Percentiles rank a stretch among this genome's conserved stretches.
phyloP scores from a whole-genome alignment of 2,329 filamentous ascomycete genomes.

The Pseudophaeomoniella oleicola region DNA sequence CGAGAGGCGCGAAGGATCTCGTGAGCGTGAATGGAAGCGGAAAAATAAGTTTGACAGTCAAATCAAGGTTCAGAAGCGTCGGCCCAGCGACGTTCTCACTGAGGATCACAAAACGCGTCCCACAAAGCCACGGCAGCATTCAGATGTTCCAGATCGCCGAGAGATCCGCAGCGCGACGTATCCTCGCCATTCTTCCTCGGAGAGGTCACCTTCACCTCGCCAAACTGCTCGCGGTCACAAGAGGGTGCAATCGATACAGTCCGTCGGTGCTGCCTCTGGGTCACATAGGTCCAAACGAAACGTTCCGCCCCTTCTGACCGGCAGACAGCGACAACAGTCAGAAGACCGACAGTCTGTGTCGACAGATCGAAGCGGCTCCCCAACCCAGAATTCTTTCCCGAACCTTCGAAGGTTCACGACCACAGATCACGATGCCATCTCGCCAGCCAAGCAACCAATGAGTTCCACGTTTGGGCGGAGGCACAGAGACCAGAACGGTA shows the following conservation, averaged over 20 bases:
- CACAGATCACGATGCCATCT: slow-evolving; percentile 33
- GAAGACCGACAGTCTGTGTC: slow-evolving; percentile 29
- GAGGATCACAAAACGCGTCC: too few species aligned
- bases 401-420: slow-evolving; percentile 26
- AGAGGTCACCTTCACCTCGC: slow-evolving; percentile 14
- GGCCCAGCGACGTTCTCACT: neutral
- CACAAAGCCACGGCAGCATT: too few species aligned
- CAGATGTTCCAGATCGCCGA: slow-evolving; percentile 10
- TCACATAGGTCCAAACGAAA: slow-evolving; percentile 18
- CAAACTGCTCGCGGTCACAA: slow-evolving; percentile 10
- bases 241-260: slow-evolving; percentile 14
- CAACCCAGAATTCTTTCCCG: slow-evolving; percentile 21
- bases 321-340: slow-evolving; percentile 27
- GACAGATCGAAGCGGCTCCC: slow-evolving; percentile 29
- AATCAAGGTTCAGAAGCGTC: neutral
- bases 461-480: too few species aligned
- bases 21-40: neutral
- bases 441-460: slow-evolving; percentile 56
- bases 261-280: slow-evolving; percentile 8
- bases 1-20: neutral
- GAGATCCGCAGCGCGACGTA: slow-evolving; percentile 16
- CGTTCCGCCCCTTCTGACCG: slow-evolving; percentile 25
- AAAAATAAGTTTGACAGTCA: neutral
- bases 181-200: slow-evolving; percentile 11
- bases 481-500: slow-evolving; percentile 80